A percentile compares a stretch with the other conserved stretches of the same genome.
phyloP scores from a whole-genome alignment of 1,139 yeast species.

The Lodderomyces pseudojiufengensis region DNA sequence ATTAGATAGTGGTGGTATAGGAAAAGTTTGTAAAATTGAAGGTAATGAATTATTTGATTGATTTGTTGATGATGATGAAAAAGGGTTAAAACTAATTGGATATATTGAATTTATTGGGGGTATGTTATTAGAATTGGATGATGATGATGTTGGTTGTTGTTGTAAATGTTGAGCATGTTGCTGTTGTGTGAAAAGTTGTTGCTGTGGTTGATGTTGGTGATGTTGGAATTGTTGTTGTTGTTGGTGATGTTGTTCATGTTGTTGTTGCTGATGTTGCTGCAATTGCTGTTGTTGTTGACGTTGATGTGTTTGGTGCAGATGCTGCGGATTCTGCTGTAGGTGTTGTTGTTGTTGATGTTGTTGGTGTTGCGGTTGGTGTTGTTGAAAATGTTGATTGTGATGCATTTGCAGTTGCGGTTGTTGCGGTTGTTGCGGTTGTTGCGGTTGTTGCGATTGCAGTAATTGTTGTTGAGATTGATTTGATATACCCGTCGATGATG shows the following conservation, averaged over 20 bases:
- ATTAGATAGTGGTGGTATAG: no score
- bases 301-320: not conserved
- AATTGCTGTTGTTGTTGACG: not conserved
- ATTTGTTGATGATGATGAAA: no score
- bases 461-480: not conserved
- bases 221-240: not conserved
- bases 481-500: no score
- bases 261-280: conserved; percentile 1
- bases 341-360: not conserved
- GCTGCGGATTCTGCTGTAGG: not conserved
- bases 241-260: not conserved
- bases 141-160: conserved; percentile 7
- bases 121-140: not conserved
- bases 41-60: no score
- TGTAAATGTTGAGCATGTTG: conserved; percentile 8
- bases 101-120: not conserved
- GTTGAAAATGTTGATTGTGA: not conserved
- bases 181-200: conserved; percentile 1
- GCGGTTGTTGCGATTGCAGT: not conserved
- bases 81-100: not conserved
- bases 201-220: not conserved
- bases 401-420: conserved; percentile 3
- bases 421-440: conserved; percentile 8
- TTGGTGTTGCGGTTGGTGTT: conserved; percentile 1
- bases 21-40: no score